Conservation (phyloP, 2,329 filamentous ascomycete species). For the Metarhizium humberi region DNA sequence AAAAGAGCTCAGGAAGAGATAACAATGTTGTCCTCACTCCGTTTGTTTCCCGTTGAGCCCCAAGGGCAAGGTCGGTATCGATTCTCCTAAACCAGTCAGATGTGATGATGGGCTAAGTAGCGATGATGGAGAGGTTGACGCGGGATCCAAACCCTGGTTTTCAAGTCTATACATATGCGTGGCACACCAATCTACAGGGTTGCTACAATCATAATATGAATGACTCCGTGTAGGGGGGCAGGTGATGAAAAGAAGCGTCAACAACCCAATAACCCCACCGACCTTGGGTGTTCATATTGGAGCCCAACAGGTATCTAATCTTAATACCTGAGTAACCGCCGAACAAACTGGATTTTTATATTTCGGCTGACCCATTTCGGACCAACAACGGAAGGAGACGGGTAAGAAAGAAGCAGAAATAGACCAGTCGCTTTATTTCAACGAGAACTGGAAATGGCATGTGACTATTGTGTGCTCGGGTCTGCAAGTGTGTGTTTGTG, state of each 20-base stretch:
- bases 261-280: neutral
- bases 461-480: neutral
- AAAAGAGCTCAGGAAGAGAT: neutral
- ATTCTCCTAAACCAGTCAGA: neutral
- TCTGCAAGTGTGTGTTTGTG: neutral
- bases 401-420: neutral
- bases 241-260: neutral
- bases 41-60: neutral
- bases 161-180: neutral
- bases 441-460: neutral
- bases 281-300: neutral
- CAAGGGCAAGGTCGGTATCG: neutral
- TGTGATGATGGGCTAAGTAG: neutral
- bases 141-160: neutral
- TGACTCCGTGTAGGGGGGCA: neutral
- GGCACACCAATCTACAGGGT: neutral
- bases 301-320: neutral
- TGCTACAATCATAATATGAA: neutral
- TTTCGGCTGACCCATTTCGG: too few relatives aligned
- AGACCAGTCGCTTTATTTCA: neutral
- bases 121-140: neutral
- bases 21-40: neutral
- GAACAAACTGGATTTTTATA: neutral
- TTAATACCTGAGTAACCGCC: neutral
- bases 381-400: neutral